Evolutionary conservation across 768 basidiomycete genomes (phyloP).

Genomic region (Megacollybia marginata): DNA sequence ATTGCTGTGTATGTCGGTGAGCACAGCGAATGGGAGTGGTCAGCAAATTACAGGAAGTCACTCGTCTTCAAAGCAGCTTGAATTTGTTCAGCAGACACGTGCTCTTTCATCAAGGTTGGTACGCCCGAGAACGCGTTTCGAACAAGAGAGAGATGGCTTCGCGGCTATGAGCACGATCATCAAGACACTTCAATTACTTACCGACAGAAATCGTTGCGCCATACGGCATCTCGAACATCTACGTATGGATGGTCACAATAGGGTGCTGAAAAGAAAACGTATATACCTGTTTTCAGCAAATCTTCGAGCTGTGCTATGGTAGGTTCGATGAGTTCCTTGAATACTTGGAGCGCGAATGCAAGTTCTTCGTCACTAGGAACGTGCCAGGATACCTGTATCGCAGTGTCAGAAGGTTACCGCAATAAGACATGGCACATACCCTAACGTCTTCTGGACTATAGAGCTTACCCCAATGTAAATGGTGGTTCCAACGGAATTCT

Average conservation of each 20-base stretch:
- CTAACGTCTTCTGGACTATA: conserved; percentile 64
- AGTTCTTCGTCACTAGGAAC: conserved; percentile 66
- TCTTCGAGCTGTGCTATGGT: conserved; percentile 47
- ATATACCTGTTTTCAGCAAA: conserved; percentile 47
- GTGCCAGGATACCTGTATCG: conserved; percentile 65
- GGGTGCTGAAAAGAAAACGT: conserved; percentile 1
- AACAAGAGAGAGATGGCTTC: conserved; percentile 61
- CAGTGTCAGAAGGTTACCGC: no score
- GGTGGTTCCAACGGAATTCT: conserved; percentile 69
- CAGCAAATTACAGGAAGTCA: conserved; percentile 56
- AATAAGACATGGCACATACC: conserved; percentile 23
- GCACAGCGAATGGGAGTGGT: neutral
- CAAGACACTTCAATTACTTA: conserved; percentile 19
- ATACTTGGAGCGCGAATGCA: conserved; percentile 63
- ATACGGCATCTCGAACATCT: conserved; percentile 44
- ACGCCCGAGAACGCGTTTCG: conserved; percentile 72
- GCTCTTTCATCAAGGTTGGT: conserved; percentile 55
- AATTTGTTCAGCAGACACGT: conserved; percentile 42
- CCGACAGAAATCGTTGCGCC: conserved; percentile 87
- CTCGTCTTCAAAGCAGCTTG: conserved; percentile 36
- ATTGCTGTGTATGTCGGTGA: conserved; percentile 32
- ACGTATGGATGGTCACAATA: conserved; percentile 1
- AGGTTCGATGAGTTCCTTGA: conserved; percentile 60
- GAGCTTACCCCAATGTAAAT: conserved; percentile 74
- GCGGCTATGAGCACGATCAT: neutral